These are phyloP conservation scores for Phytophthora niederhauseri DNA, from an alignment of 352 stramenopile genomes.

Conservation along the genomic window DNA sequence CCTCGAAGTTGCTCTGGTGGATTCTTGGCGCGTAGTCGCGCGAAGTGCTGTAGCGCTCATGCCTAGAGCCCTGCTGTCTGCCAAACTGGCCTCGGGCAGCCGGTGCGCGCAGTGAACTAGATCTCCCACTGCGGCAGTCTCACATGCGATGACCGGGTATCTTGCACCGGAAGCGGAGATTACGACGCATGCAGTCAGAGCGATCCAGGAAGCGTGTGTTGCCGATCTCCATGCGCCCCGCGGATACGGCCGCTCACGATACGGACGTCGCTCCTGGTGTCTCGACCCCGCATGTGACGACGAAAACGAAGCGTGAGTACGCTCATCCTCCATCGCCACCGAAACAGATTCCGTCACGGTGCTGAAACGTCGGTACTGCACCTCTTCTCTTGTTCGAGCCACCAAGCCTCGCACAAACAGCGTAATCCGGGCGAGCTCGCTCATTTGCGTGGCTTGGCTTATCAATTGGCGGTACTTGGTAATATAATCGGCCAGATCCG, in stretches of 20 bases:
- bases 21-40: neutral
- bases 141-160: neutral
- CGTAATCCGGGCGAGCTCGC: constrained; percentile 19
- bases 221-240: constrained; percentile 5
- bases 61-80: neutral
- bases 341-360: constrained; percentile 18
- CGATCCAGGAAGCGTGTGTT: constrained; percentile 9
- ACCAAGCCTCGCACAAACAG: constrained; percentile 12
- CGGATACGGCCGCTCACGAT: neutral
- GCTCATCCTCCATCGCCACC: constrained; percentile 18
- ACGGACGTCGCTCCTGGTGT: neutral
- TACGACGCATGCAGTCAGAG: constrained; percentile 7
- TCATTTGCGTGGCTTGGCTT: constrained; percentile 1
- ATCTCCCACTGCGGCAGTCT: neutral
- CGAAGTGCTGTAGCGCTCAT: neutral
- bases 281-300: neutral
- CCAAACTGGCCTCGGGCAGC: neutral
- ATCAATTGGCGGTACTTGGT: no score
- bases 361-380: constrained; percentile 7
- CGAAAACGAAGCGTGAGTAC: constrained; percentile 5
- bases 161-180: constrained; percentile 7
- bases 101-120: neutral
- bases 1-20: neutral
- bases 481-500: no score
- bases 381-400: constrained; percentile 9